Base-by-base conservation (phyloP, 1,284 basidiomycete genomes). In the Boletus smithii region DNA sequence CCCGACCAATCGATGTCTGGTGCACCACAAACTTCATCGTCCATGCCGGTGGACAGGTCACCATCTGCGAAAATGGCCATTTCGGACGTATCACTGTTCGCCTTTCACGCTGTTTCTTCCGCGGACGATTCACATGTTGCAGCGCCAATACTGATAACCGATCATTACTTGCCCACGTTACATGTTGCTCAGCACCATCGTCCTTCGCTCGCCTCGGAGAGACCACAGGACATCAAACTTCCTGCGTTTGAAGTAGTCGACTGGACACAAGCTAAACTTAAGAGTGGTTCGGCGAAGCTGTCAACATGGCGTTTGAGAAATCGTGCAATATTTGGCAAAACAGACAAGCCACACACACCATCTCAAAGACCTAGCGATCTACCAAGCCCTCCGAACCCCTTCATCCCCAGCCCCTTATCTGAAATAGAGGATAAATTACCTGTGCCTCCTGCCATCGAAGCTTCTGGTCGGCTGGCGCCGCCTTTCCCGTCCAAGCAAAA, bases 81-180 rank as follows among this genome's bases (percentile, higher is more conserved):
- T 29, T 56, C 63, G 4, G 83, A 85, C 29, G 16, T 85, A 5
- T 82, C 81, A 18, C 56, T 75, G 1, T 81, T 84, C 54, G 69
- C 68, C 20, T 74, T 81, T 53, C 61, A 72, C 27, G 41, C 50
- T 8, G 35, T 55, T 41, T 46, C 52, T 20, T 55, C 57, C 14
- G 27, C 30, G 14, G 51, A 53, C 8, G 59, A 65, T 42, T 46
- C 69, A 30, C 63, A 65, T 48, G 46, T 63, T 33, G 73, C 80
- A 16, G 72, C 73, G 17, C 87, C 87, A 11, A 61, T 90, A 41
- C 55, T 89, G 14, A 76, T 88, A 45, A 80, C 77, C 3, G 87
- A 90, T 55, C 74, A 69, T 23, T 62, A 76, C 50, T 72, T 88
- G 17, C 59, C 68, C n/a, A 62, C 62, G 4, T 80, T 83, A 48